Percentiles rank a stretch among this genome's conserved stretches.
Conservation (phyloP, 129 eudicot genomes). For the Smallanthus sonchifolius region DNA sequence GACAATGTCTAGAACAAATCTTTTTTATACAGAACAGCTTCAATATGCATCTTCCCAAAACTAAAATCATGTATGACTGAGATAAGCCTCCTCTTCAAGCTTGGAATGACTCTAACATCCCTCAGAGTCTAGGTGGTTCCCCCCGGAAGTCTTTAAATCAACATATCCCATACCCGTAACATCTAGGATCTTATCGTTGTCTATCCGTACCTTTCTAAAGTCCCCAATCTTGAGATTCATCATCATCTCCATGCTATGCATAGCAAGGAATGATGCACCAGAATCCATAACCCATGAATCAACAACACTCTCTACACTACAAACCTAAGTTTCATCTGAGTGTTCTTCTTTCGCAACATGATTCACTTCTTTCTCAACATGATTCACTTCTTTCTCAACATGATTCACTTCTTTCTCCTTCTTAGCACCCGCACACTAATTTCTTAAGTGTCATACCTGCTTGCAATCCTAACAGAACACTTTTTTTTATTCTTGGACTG, state of each 20-base stretch:
- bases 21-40: too few relatives aligned
- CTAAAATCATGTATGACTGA: too few relatives aligned
- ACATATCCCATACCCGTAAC: background rate
- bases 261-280: background rate
- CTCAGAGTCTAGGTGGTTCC: too few relatives aligned
- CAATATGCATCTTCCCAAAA: too few relatives aligned
- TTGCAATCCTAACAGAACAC: background rate
- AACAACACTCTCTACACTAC: background rate
- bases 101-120: too few relatives aligned
- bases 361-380: too few relatives aligned
- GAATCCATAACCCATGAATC: background rate
- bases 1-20: too few relatives aligned
- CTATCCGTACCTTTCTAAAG: background rate
- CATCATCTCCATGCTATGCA: background rate
- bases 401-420: too few relatives aligned
- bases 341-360: too few relatives aligned
- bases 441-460: background rate
- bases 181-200: background rate
- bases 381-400: too few relatives aligned
- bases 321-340: background rate
- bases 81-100: too few relatives aligned
- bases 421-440: background rate
- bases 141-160: background rate
- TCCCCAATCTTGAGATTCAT: background rate
- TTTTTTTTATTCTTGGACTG: too few relatives aligned